Evolutionary conservation across 495 filamentous ascomycete genomes (phyloP), one percentile per base, ranked within the genome.

Genomic region (Neurospora sp.): DNA sequence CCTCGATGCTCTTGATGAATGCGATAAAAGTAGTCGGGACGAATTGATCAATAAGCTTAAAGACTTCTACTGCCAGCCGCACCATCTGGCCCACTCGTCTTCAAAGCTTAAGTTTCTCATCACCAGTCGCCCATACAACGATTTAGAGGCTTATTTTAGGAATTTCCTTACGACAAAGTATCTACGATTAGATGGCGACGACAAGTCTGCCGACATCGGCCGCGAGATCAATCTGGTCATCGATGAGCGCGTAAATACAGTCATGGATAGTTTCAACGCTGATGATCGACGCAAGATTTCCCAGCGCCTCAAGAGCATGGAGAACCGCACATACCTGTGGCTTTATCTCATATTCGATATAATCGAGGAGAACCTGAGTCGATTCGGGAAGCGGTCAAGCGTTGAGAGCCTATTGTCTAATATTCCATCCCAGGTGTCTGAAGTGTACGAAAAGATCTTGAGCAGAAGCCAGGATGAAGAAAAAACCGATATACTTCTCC

Each of bases 251-350:
- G 44, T 85, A 8, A 14, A 69, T 9, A 35, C 68, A 3, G 74
- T 81, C 59, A 71, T 73, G 7, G 12, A 6, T 48, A 68, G 44
- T 31, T 77, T 81, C 40, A 37, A 40, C 41, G 70, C 61, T 5
- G 11, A 68, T 7, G 61, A 72, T 39, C 72, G 71, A 27, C 61
- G 59, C 4, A 70, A 39, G 6, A 79, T 81, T 46, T 71, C 76
- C 9, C 44, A 78, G 12, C 73, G 72, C 27, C 76, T 85, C 3
- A 80, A 82, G 71, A 70, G 71, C 39, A 82, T 82, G 73, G 46
- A 81, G 20, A 77, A 85, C 53, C 76, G 83, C 37, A 86, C 83
- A n/a, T 87, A 87, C 75, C 82, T 87, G n/a, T 86, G 84, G 85
- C 77, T 84, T 8, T 73, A 79, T 70, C 76, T 86, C 3, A 82